phyloP scores from a whole-genome alignment of 495 filamentous ascomycete genomes.

The Cercophora sp. region DNA sequence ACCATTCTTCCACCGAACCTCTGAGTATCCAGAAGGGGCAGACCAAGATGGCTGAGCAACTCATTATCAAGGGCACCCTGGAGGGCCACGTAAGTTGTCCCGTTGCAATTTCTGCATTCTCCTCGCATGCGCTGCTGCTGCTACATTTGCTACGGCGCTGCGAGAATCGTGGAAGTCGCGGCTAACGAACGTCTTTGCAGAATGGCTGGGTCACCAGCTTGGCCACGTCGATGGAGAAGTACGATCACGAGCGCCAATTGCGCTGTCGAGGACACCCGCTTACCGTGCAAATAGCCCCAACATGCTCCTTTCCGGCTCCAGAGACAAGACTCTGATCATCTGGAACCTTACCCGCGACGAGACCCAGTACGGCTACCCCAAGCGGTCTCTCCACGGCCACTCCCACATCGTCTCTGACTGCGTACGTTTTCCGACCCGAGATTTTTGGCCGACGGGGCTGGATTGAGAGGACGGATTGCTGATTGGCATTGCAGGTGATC shows the following conservation, averaged over 20 bases:
- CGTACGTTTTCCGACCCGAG: slow-evolving; percentile 57
- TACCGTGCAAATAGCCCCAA: slow-evolving; percentile 69
- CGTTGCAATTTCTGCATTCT: slow-evolving; percentile 3
- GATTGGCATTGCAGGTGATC: slow-evolving; percentile 71
- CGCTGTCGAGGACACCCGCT: slow-evolving; percentile 21
- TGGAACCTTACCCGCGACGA: slow-evolving; percentile 99
- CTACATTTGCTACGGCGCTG: not conserved
- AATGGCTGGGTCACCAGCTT: slow-evolving; percentile 78
- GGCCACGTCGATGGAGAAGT: slow-evolving; percentile 99
- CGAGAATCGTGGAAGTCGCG: not conserved
- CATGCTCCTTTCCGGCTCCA: slow-evolving; percentile 97
- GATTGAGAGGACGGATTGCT: slow-evolving; percentile 23
- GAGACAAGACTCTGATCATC: slow-evolving; percentile 99
- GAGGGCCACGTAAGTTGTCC: slow-evolving; percentile 74
- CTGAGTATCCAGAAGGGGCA: slow-evolving; percentile 28
- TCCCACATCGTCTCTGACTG: slow-evolving; percentile 99
- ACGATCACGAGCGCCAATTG: slow-evolving; percentile 36
- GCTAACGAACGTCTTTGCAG: slow-evolving; percentile 26
- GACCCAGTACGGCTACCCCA: slow-evolving; percentile 94
- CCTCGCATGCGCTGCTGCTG: not conserved
- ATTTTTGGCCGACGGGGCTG: not conserved
- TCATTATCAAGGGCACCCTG: slow-evolving; percentile 95
- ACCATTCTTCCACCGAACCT: slow-evolving; percentile 33
- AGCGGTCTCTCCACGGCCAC: slow-evolving; percentile 96
- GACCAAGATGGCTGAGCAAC: slow-evolving; percentile 82